Conservation (phyloP, 345 rosid genomes). For the Arabis hirsuta region DNA sequence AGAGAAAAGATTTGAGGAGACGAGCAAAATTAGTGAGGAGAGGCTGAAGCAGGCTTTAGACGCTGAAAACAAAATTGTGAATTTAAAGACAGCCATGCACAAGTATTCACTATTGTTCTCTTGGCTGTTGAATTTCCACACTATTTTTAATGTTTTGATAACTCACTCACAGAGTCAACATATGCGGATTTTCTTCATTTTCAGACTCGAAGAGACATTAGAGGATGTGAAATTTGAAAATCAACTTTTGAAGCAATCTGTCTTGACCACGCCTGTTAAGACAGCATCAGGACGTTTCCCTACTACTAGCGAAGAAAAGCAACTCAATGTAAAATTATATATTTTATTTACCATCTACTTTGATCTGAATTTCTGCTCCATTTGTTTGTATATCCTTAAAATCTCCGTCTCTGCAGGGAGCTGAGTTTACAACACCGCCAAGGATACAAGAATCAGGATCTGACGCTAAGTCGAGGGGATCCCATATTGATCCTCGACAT, state of each 20-base stretch:
- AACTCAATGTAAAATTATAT: slow-evolving; percentile 55
- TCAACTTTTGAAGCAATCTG: slow-evolving; percentile 68
- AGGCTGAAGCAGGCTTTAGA: slow-evolving; percentile 88
- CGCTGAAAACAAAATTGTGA: slow-evolving; percentile 77
- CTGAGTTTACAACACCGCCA: slow-evolving; percentile 63
- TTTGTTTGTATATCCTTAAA: slow-evolving; percentile 14
- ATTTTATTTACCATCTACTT: slow-evolving; percentile 6
- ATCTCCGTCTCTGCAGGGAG: slow-evolving; percentile 58
- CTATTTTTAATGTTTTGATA: slow-evolving; percentile 17
- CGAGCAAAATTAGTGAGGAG: slow-evolving; percentile 81
- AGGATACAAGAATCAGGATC: slow-evolving; percentile 63
- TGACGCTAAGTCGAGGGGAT: slow-evolving; percentile 74
- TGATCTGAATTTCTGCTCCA: slow-evolving; percentile 6
- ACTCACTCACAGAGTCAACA: slow-evolving; percentile 13
- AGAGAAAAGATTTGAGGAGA: slow-evolving; percentile 80
- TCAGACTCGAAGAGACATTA: slow-evolving; percentile 83
- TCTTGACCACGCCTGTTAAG: slow-evolving; percentile 42
- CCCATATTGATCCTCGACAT: slow-evolving; percentile 72
- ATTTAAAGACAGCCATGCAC: slow-evolving; percentile 87
- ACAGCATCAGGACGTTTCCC: slow-evolving; percentile 62
- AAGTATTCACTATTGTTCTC: slow-evolving; percentile 52
- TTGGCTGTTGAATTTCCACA: slow-evolving; percentile 11
- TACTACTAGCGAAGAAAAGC: slow-evolving; percentile 50
- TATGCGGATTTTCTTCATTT: slow-evolving; percentile 31
- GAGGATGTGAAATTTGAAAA: slow-evolving; percentile 79